Conservation (phyloP, 164 flowering plant species). For the Magnolia kwangsiensis region DNA sequence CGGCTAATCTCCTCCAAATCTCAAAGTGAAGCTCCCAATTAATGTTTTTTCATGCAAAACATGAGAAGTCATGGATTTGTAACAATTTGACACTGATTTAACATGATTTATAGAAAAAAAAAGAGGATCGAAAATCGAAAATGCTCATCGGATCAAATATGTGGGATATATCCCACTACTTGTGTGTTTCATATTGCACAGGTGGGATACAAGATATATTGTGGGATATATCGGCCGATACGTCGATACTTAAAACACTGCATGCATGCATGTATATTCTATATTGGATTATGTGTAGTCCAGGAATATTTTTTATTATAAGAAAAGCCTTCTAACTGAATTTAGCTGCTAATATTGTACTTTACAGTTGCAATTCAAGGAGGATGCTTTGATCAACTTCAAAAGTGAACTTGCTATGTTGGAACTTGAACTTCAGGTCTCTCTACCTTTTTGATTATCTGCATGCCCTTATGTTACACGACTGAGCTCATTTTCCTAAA, state of each 20-base stretch:
- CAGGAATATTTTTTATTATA: neutral
- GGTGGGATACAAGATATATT: too few relatives aligned
- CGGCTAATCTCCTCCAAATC: too few relatives aligned
- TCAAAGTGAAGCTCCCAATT: too few relatives aligned
- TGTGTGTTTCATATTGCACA: too few relatives aligned
- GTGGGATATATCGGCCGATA: too few relatives aligned
- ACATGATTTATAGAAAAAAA: too few relatives aligned
- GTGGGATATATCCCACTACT: too few relatives aligned
- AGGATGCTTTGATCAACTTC: conserved; percentile 55
- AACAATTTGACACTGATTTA: too few relatives aligned
- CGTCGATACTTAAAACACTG: neutral
- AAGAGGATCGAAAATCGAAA: too few relatives aligned
- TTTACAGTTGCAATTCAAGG: conserved; percentile 57
- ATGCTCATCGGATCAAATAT: too few relatives aligned
- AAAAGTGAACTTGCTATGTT: conserved; percentile 69
- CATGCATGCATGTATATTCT: neutral
- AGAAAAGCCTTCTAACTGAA: neutral
- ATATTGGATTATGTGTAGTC: neutral
- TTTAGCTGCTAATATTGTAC: neutral
- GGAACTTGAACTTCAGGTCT: conserved; percentile 80
- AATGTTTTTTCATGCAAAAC: too few relatives aligned
- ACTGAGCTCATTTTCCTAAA: neutral
- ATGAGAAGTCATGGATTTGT: too few relatives aligned
- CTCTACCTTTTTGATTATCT: neutral
- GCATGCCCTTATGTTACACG: neutral